Evolutionary conservation across 2,329 filamentous ascomycete genomes (phyloP).

Genomic region (Talaromyces sp.): DNA sequence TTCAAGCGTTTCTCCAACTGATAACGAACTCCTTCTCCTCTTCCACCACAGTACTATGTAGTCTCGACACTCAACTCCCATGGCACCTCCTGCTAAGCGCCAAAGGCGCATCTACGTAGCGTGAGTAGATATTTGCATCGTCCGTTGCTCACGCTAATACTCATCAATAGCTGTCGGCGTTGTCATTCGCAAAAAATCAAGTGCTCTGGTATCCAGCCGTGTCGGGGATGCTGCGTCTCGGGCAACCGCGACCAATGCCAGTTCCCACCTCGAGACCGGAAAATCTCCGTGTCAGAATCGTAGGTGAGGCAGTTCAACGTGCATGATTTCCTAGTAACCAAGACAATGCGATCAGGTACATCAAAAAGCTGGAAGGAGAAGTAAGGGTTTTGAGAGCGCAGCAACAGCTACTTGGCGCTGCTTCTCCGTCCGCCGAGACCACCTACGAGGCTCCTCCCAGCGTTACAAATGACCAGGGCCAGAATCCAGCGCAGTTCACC

Average conservation of each 20-base stretch:
- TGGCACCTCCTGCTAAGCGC: conserved; percentile 17
- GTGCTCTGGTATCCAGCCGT: conserved; percentile 39
- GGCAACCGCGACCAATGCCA: conserved; percentile 30
- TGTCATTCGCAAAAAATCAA: conserved; percentile 42
- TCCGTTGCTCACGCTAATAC: conserved; percentile 9
- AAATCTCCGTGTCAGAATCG: conserved; percentile 30
- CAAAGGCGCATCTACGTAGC: conserved; percentile 20
- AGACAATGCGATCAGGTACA: conserved; percentile 22
- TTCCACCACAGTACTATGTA: background rate
- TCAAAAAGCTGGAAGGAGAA: conserved; percentile 22
- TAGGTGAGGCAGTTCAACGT: conserved; percentile 12
- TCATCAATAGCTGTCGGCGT: conserved; percentile 29
- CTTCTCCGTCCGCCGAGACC: conserved; percentile 10
- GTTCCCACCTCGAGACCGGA: conserved; percentile 38
- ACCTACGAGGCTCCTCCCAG: conserved; percentile 9
- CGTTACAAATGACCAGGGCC: conserved; percentile 11
- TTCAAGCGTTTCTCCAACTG: background rate
- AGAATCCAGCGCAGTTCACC: conserved; percentile 7
- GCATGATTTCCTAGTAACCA: conserved; percentile 7
- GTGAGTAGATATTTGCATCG: conserved; percentile 12
- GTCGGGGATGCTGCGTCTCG: conserved; percentile 32
- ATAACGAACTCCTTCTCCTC: background rate
- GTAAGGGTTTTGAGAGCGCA: conserved; percentile 9
- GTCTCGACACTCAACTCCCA: conserved; percentile 1
- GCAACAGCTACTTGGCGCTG: conserved; percentile 4